Percentiles rank a stretch among this genome's conserved stretches.
Conservation (phyloP, 345 rosid genomes). For the Arabidopsis arenosa region DNA sequence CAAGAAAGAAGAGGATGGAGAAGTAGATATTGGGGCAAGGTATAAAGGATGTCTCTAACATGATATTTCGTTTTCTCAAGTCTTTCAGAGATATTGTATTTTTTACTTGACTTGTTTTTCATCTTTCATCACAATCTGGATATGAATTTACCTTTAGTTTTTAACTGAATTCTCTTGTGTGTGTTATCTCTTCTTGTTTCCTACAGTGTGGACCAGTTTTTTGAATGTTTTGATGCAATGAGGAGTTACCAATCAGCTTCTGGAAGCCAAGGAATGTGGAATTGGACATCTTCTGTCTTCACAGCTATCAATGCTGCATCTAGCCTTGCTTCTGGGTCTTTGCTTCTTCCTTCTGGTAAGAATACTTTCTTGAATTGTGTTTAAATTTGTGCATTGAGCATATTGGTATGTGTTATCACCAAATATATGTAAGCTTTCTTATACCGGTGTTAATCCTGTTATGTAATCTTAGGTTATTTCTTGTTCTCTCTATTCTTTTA, state of each 20-base stretch:
- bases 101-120: slow-evolving; percentile 14
- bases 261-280: slow-evolving; percentile 95
- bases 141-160: slow-evolving; percentile 9
- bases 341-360: slow-evolving; percentile 81
- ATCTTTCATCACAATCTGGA: slow-evolving; percentile 25
- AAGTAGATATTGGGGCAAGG: slow-evolving; percentile 88
- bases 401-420: slow-evolving; percentile 26
- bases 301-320: slow-evolving; percentile 97
- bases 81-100: slow-evolving; percentile 19
- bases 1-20: slow-evolving; percentile 51
- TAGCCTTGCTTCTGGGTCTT: slow-evolving; percentile 95
- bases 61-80: slow-evolving; percentile 24
- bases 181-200: slow-evolving; percentile 12
- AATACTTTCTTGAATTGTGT: slow-evolving; percentile 12
- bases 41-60: slow-evolving; percentile 44
- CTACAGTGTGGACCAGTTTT: slow-evolving; percentile 93
- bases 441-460: slow-evolving; percentile 14
- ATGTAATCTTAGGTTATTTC: slow-evolving; percentile 14
- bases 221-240: slow-evolving; percentile 93
- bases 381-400: slow-evolving; percentile 35
- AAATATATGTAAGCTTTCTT: slow-evolving; percentile 6
- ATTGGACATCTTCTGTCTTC: slow-evolving; percentile 95
- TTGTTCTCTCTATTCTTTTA: slow-evolving; percentile 14
- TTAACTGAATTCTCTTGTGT: slow-evolving; percentile 15
- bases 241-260: slow-evolving; percentile 83